A percentile compares a stretch with the other conserved stretches of the same genome.
phyloP scores from a whole-genome alignment of 768 basidiomycete genomes.

The Cyclocybe cylindracea region DNA sequence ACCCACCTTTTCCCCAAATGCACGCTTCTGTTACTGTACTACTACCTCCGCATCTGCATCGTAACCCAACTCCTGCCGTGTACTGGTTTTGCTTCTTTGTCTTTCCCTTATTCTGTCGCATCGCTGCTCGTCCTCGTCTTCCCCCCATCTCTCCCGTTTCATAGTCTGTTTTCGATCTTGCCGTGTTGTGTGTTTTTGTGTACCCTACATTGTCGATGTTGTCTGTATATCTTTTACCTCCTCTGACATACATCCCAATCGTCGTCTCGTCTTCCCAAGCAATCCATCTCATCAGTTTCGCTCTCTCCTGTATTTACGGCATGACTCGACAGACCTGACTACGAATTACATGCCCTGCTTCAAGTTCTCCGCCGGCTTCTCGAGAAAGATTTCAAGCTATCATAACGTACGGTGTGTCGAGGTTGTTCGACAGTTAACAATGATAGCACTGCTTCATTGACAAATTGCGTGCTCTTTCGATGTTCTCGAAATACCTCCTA shows the following conservation, averaged over 20 bases:
- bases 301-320: too few species aligned
- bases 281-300: too few species aligned
- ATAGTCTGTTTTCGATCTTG: background rate
- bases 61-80: background rate
- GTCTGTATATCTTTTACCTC: background rate
- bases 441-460: too few species aligned
- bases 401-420: too few species aligned
- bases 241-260: background rate
- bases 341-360: too few species aligned
- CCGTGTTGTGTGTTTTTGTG: conserved; percentile 3
- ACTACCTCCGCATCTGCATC: conserved; percentile 1
- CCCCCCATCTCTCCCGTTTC: background rate
- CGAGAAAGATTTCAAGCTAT: too few species aligned
- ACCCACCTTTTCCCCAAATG: background rate
- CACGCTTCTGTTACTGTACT: background rate
- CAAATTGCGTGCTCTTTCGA: too few species aligned
- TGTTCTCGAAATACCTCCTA: too few species aligned
- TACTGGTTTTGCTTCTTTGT: background rate
- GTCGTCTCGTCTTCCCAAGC: too few species aligned
- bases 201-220: background rate
- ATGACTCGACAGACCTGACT: too few species aligned
- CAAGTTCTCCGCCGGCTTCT: too few species aligned
- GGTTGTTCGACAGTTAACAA: too few species aligned
- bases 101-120: background rate
- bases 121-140: background rate